Percentiles rank a stretch among this genome's conserved stretches.
These are phyloP conservation scores for Gyromitra esculenta DNA, from an alignment of 2,329 filamentous ascomycete genomes.

Conservation along the genomic window DNA sequence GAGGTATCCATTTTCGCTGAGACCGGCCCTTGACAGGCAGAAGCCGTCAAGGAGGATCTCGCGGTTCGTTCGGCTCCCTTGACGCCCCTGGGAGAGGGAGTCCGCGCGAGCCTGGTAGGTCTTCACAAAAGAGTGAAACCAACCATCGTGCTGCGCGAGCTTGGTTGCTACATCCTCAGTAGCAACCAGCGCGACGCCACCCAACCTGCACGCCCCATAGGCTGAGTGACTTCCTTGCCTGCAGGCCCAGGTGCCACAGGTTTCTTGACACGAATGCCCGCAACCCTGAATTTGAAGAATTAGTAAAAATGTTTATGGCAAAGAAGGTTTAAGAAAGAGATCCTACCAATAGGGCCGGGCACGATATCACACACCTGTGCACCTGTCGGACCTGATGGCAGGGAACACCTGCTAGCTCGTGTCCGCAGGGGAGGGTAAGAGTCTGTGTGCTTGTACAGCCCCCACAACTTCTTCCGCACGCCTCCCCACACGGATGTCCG, in stretches of 20 bases:
- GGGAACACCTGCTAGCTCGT: conserved; percentile 23
- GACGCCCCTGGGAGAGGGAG: conserved; percentile 38
- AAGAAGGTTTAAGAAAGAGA: background rate
- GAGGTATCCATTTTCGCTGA: conserved; percentile 29
- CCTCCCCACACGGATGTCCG: conserved; percentile 67
- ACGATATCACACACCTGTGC: conserved; percentile 19
- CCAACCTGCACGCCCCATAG: conserved; percentile 4
- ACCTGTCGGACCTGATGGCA: conserved; percentile 29
- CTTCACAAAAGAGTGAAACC: conserved; percentile 29
- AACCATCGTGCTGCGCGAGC: conserved; percentile 25
- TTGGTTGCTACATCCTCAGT: conserved; percentile 11
- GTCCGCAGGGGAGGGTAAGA: conserved; percentile 23
- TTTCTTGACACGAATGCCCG: conserved; percentile 21
- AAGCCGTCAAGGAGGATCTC: conserved; percentile 33
- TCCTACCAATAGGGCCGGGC: conserved; percentile 30
- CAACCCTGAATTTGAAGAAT: conserved; percentile 1
- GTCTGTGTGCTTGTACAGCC: conserved; percentile 12
- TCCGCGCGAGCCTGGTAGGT: conserved; percentile 32
- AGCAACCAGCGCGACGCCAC: conserved; percentile 14
- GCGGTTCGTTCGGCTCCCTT: conserved; percentile 32
- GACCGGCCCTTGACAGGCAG: conserved; percentile 22
- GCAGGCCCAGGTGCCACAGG: conserved; percentile 36
- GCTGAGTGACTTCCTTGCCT: conserved; percentile 25
- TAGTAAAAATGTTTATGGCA: background rate
- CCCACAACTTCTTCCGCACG: conserved; percentile 17